Conservation (phyloP, 202 grass and related monocot species). For the Schoenoplectus tabernaemontani region DNA sequence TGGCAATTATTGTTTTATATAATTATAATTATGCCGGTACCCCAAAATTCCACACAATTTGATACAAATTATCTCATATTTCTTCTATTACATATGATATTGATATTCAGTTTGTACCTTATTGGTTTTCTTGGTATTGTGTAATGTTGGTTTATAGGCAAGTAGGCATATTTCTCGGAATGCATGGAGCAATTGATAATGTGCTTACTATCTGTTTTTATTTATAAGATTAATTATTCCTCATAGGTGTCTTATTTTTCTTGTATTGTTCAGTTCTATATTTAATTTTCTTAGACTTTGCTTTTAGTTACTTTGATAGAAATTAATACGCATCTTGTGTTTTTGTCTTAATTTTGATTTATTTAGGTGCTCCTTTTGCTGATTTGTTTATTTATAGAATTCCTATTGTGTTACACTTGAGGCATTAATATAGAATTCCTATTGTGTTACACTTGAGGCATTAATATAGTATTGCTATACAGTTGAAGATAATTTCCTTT, state of each 20-base stretch:
- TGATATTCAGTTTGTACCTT: not conserved
- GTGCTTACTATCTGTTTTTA: not conserved
- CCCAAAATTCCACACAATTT: not conserved
- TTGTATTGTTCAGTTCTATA: not conserved
- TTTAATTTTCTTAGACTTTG: not conserved
- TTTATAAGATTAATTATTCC: not conserved
- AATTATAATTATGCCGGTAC: too few relatives aligned
- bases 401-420: not conserved
- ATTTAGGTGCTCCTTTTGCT: not conserved
- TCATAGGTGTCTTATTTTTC: not conserved
- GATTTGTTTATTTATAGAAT: not conserved
- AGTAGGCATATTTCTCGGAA: not conserved
- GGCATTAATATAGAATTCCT: not conserved
- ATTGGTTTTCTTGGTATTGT: not conserved
- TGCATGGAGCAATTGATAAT: not conserved
- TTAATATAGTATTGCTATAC: not conserved
- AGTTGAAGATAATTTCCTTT: not conserved
- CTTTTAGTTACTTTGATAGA: not conserved
- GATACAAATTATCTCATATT: not conserved
- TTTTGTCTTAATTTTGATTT: not conserved
- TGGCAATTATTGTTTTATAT: too few relatives aligned
- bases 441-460: not conserved
- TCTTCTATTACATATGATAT: not conserved
- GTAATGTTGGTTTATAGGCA: not conserved
- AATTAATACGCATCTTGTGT: not conserved